Evolutionary conservation across 352 stramenopile genomes (phyloP), one percentile per base, ranked within the genome.

Genomic region (Globisporangium viniferum): DNA sequence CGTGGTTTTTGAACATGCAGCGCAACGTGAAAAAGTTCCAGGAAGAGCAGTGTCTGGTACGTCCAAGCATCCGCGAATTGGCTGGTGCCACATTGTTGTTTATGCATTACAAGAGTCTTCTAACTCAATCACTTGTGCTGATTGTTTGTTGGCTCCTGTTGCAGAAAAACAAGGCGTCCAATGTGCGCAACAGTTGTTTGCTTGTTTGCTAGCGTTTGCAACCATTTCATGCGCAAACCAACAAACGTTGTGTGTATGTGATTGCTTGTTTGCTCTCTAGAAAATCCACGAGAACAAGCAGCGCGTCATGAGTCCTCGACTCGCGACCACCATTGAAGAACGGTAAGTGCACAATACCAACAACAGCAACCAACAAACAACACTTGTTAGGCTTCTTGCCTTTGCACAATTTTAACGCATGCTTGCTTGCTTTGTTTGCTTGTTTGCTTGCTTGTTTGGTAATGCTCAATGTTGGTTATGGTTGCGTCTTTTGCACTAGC

Each of bases 271-370:
- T 20, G 8, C 49, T 70, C 15, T 7, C 4, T 48, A 90, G 84
- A 89, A 89, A 78, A 80, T 88, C 49, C 79, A 74, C 2, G 80
- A 90, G 59, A 91, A 91, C 64, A 86, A 76, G 53, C 68, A 84
- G 59, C 79, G 62, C 29, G 70, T 76, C 5, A 62, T 39, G 48
- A 82, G 71, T 29, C 70, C 74, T 31, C 70, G 66, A 3, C 69
- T 75, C 24, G 18, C 41, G 22, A 59, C 70, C 49, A 72, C 61
- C 2, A 56, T 71, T 35, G 75, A 83, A 15, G 67, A 77, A 7
- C 71, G 71, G 78, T 65, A 51, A 33, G 44, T 29, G 41, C 46
- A 49, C 9, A 22, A n/a, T 7, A 33, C 2, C 54, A 39, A 31
- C 18, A 44, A 39, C 29, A 51, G 15, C 8, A 35, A 33, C 5